A percentile compares a stretch with the other conserved stretches of the same genome.
These are phyloP conservation scores for Trypanosoma platydactyli DNA, from an alignment of 208 protist species.

Conservation along the genomic window DNA sequence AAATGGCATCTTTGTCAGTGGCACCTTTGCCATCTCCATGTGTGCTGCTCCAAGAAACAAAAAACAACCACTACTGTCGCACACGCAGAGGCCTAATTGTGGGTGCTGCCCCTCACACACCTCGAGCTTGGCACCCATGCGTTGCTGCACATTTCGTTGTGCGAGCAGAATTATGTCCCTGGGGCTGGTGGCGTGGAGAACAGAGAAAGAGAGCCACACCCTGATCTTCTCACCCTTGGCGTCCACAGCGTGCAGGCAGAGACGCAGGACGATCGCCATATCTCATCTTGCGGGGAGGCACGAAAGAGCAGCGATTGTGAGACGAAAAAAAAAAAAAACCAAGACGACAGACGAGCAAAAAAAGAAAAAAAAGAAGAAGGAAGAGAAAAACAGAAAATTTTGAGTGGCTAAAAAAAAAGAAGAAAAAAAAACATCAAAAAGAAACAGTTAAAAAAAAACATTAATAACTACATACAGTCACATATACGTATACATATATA, in stretches of 20 bases:
- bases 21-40: conserved; percentile 8
- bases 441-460: background rate
- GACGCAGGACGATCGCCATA: conserved; percentile 26
- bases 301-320: background rate
- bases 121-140: conserved; percentile 34
- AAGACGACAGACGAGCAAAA: background rate
- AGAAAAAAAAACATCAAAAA: conserved; percentile 16
- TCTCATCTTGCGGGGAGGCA: background rate
- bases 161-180: conserved; percentile 31
- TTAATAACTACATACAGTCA: background rate
- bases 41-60: conserved; percentile 30
- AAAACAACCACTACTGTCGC: conserved; percentile 31
- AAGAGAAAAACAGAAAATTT: background rate
- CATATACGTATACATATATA: background rate
- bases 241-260: conserved; percentile 19
- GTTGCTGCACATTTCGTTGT: conserved; percentile 34
- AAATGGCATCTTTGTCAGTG: conserved; percentile 23
- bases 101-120: background rate
- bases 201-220: conserved; percentile 45
- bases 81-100: conserved; percentile 35
- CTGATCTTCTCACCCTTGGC: conserved; percentile 14
- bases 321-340: conserved; percentile 6
- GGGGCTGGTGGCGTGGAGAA: conserved; percentile 34
- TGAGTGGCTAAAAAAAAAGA: background rate
- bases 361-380: conserved; percentile 1